Percentiles rank a stretch among this genome's conserved stretches.
These are phyloP conservation scores for Neofusicoccum ribis DNA, from an alignment of 2,329 filamentous ascomycete genomes.

Conservation along the genomic window DNA sequence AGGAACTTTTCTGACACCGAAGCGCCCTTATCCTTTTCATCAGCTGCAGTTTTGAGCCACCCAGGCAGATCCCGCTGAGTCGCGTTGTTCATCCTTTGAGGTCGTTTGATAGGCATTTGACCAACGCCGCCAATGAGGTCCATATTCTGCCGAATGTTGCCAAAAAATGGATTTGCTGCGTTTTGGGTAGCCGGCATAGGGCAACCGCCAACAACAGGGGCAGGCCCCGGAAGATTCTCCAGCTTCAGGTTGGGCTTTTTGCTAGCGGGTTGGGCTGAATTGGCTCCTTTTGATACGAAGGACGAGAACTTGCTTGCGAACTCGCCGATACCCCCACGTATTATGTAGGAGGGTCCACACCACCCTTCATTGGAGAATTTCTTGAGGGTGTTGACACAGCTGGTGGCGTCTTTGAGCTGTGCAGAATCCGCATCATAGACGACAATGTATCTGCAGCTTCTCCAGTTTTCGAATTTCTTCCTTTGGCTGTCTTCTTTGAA, in stretches of 20 bases:
- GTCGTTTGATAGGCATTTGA: constrained; percentile 66
- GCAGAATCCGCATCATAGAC: constrained; percentile 82
- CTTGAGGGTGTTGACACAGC: constrained; percentile 83
- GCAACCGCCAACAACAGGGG: constrained; percentile 87
- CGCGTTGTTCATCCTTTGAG: constrained; percentile 51
- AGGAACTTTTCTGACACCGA: constrained; percentile 80
- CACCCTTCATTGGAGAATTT: constrained; percentile 90
- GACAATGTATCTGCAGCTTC: constrained; percentile 70
- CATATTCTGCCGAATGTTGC: constrained; percentile 95
- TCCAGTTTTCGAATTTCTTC: constrained; percentile 75
- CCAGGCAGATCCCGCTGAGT: constrained; percentile 61
- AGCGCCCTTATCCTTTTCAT: constrained; percentile 71
- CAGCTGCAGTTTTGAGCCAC: constrained; percentile 74
- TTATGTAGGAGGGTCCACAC: constrained; percentile 68
- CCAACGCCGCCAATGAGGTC: constrained; percentile 92
- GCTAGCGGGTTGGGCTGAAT: neutral
- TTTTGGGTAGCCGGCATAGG: constrained; percentile 70
- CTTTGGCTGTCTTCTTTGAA: constrained; percentile 73
- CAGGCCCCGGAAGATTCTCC: constrained; percentile 57
- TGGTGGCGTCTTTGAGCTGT: constrained; percentile 76
- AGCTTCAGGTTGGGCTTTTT: constrained; percentile 28
- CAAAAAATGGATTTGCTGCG: constrained; percentile 84
- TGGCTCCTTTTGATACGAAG: neutral
- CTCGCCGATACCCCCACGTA: constrained; percentile 77
- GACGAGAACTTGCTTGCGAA: constrained; percentile 69